Conservation (phyloP, 495 filamentous ascomycete species). For the Hypoxylon trugodes region DNA sequence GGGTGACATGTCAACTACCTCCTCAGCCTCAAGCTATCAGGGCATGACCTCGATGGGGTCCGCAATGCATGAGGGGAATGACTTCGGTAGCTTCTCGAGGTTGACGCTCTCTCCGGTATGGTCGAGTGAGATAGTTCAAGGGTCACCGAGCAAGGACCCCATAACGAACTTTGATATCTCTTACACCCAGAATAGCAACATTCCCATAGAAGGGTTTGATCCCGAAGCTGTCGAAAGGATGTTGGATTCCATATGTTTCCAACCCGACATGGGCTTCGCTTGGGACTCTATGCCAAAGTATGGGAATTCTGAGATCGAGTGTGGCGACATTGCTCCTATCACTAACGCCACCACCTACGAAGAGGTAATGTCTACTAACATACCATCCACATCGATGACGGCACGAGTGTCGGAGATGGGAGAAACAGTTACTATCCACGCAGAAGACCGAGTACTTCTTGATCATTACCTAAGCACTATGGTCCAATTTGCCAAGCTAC, state of each 20-base stretch:
- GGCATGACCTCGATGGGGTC: too few relatives aligned
- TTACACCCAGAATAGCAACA: background rate
- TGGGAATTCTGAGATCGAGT: background rate
- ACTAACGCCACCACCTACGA: background rate
- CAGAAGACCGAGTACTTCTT: conserved; percentile 1
- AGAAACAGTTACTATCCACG: background rate
- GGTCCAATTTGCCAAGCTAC: conserved; percentile 9
- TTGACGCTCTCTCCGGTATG: background rate
- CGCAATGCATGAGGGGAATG: too few relatives aligned
- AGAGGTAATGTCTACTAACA: background rate
- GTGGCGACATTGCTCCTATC: background rate
- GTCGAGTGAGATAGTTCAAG: background rate
- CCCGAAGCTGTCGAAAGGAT: conserved; percentile 1
- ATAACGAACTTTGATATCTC: background rate
- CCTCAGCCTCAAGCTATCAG: background rate
- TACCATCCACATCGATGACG: background rate
- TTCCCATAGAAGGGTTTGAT: background rate
- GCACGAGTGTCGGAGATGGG: background rate
- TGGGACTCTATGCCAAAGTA: conserved; percentile 1
- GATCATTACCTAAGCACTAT: conserved; percentile 10
- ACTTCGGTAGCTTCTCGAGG: too few relatives aligned
- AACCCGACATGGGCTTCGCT: conserved; percentile 2
- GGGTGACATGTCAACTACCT: background rate
- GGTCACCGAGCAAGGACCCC: too few relatives aligned
- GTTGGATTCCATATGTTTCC: conserved; percentile 7